These are phyloP conservation scores for Narthecium ossifragum DNA, from an alignment of 106 monocot genomes.

Conservation along the genomic window DNA sequence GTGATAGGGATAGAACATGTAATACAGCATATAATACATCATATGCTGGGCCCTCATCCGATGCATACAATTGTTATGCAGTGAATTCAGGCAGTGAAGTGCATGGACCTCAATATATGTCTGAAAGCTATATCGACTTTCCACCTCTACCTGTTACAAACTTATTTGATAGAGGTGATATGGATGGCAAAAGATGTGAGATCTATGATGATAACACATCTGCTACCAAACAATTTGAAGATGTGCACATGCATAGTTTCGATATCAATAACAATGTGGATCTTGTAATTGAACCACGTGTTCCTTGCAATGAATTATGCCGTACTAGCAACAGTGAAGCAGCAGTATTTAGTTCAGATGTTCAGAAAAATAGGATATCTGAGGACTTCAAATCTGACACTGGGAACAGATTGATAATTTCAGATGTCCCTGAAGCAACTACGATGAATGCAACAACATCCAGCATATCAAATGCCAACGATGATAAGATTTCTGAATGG, in stretches of 20 bases:
- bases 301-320: slow-evolving; percentile 16
- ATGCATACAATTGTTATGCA: slow-evolving; percentile 22
- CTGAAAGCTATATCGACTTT: slow-evolving; percentile 62
- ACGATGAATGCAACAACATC: slow-evolving; percentile 25
- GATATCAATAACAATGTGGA: slow-evolving; percentile 80
- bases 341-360: slow-evolving; percentile 25
- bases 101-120: slow-evolving; percentile 32
- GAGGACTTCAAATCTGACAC: slow-evolving; percentile 25
- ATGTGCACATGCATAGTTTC: slow-evolving; percentile 60
- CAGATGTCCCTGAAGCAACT: slow-evolving; percentile 39
- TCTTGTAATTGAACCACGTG: slow-evolving; percentile 57
- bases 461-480: slow-evolving; percentile 20
- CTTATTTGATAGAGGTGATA: slow-evolving; percentile 49
- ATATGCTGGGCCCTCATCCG: slow-evolving; percentile 18
- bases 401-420: slow-evolving; percentile 29
- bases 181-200: slow-evolving; percentile 20
- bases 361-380: slow-evolving; percentile 11
- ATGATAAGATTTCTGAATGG: slow-evolving; percentile 90
- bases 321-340: slow-evolving; percentile 25
- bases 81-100: slow-evolving; percentile 21
- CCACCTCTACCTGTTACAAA: slow-evolving; percentile 79
- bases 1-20: slow-evolving; percentile 26
- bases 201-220: slow-evolving; percentile 20
- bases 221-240: slow-evolving; percentile 26
- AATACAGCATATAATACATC: slow-evolving; percentile 38